Percentiles rank a stretch among this genome's conserved stretches.
phyloP scores from a whole-genome alignment of 768 basidiomycete genomes.

The Pleurotus platypus region DNA sequence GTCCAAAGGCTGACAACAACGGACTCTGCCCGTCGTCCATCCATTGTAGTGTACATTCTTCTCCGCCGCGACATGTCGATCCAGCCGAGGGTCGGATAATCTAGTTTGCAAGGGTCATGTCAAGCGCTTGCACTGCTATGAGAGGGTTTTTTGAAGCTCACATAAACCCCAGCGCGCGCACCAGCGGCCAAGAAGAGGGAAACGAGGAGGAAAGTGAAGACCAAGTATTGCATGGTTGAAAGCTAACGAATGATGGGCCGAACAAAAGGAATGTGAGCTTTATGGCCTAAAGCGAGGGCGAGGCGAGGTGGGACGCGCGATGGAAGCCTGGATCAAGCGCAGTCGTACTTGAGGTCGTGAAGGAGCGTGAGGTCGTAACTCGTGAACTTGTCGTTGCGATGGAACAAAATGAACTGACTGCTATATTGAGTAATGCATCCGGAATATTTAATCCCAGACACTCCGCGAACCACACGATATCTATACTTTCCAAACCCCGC shows the following conservation, averaged over 20 bases:
- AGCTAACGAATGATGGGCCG: background rate
- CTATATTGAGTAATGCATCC: background rate
- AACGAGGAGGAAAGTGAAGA: background rate
- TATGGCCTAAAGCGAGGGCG: background rate
- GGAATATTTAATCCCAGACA: background rate
- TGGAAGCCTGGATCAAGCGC: background rate
- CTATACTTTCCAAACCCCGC: too few relatives aligned
- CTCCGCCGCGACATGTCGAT: slow-evolving; percentile 48
- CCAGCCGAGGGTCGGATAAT: slow-evolving; percentile 40
- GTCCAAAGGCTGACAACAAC: slow-evolving; percentile 44
- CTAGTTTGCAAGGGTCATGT: slow-evolving; percentile 21
- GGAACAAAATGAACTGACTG: slow-evolving; percentile 1
- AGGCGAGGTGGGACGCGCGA: background rate
- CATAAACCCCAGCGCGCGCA: slow-evolving; percentile 1
- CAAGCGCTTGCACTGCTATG: too few relatives aligned
- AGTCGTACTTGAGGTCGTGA: slow-evolving; percentile 4
- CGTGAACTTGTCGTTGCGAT: slow-evolving; percentile 9
- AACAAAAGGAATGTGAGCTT: background rate
- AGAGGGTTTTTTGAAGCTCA: background rate
- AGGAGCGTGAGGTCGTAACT: slow-evolving; percentile 7
- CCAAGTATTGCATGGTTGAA: background rate
- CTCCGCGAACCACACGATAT: background rate
- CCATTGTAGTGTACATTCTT: slow-evolving; percentile 56
- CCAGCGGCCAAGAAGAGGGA: background rate
- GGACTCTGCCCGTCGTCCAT: slow-evolving; percentile 58